Evolutionary conservation across 345 rosid genomes (phyloP).

Genomic region (Eucalyptus curtisii): DNA sequence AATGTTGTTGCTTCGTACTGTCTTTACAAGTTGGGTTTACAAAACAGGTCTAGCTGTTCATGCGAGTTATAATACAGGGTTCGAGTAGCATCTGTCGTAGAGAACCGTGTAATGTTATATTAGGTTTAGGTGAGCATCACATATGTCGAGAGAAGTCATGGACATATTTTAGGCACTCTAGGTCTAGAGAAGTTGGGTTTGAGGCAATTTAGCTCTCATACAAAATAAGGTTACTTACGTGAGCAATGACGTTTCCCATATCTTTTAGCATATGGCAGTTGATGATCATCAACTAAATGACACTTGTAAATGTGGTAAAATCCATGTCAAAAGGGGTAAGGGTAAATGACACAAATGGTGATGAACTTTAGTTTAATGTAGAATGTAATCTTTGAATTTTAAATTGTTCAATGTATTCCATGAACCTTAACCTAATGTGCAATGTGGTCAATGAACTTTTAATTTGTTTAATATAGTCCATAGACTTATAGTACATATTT

Average conservation of each 20-base stretch:
- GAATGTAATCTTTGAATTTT: no score
- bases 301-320: neutral
- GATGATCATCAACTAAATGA: neutral
- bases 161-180: neutral
- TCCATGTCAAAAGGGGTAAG: neutral
- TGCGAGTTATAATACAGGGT: neutral
- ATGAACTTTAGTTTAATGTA: neutral
- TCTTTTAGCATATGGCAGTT: neutral
- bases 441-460: no score
- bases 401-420: no score
- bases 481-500: no score
- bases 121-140: neutral
- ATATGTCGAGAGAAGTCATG: neutral
- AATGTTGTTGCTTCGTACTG: neutral
- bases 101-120: neutral
- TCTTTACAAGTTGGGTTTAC: neutral
- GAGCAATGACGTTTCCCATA: neutral
- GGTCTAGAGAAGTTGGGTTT: neutral
- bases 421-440: no score
- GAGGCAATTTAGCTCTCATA: neutral
- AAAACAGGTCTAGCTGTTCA: neutral
- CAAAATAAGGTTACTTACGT: neutral
- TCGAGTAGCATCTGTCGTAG: neutral
- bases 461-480: no score
- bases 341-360: neutral